Evolutionary conservation across 2,329 filamentous ascomycete species (phyloP), one percentile per base, ranked within the genome.

Genomic region (Coniochaeta sp.): DNA sequence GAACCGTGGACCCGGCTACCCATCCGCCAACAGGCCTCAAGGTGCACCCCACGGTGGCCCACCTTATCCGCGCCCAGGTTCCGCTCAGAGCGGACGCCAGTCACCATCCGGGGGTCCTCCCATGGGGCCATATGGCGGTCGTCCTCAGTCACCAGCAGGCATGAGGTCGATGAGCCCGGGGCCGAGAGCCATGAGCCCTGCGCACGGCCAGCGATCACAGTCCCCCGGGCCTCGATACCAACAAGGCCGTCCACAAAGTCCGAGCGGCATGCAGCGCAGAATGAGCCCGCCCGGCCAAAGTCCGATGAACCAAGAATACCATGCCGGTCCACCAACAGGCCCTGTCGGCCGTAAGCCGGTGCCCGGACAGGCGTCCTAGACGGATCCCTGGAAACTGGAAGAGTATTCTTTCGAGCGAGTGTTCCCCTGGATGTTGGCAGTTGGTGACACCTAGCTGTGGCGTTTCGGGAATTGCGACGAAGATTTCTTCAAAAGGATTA

Each of bases 291-390:
- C 78, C 2, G 77, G 79, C 60, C 71, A 78, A 56, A 76, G 77
- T 64, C 76, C 77, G 6, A 78, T 81, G 76, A 79, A 76, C 65
- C 78, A 64, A 55, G 60, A 66, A 33, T 66, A 66, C 58, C 60
- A 63, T 58, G 62, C 64, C 3, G 73, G 72, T 60, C 69, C 74
- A 60, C 69, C 74, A 43, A 70, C 76, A 33, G 77, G 74, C 44
- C 73, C 78, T 28, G 75, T 83, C 62, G 76, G 72, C 65, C 78
- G 82, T 60, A 85, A 86, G 70, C 81, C 83, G 28, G 78, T 86
- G 44, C 81, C 82, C 6, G 81, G 81, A 38, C 81, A 83, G 69
- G 80, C 81, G 4, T 79, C 78, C 60, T 82, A 67, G 64, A 58
- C 19, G 38, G 54, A 57, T 38, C 28, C 47, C 17, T 31, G 47